These are phyloP conservation scores for Dimargaris cristalligena DNA, from an alignment of 192 early-diverging fungal species.

Conservation along the genomic window DNA sequence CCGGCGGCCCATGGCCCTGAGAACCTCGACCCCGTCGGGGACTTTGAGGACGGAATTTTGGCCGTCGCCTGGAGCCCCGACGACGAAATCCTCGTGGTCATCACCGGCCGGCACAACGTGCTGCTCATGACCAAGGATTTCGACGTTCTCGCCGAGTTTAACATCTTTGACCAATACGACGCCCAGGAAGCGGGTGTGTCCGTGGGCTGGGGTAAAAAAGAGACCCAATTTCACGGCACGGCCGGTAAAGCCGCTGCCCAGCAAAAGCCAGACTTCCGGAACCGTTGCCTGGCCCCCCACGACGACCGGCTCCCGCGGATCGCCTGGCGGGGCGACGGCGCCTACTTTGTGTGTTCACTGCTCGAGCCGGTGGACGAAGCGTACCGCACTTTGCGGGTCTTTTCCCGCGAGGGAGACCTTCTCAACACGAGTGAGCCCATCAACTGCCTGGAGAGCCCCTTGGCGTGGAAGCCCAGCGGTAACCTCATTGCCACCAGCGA, in stretches of 20 bases:
- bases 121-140: constrained; percentile 82
- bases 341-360: constrained; percentile 59
- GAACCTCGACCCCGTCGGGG: constrained; percentile 49
- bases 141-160: constrained; percentile 72
- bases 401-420: constrained; percentile 72
- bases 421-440: constrained; percentile 68
- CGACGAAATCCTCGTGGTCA: constrained; percentile 62
- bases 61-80: constrained; percentile 78
- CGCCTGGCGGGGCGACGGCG: constrained; percentile 84
- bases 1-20: constrained; percentile 17
- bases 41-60: constrained; percentile 53
- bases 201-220: constrained; percentile 94
- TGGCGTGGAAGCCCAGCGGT: constrained; percentile 74
- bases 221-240: constrained; percentile 94
- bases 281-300: constrained; percentile 29
- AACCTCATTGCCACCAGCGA: constrained; percentile 72
- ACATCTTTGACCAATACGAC: constrained; percentile 43
- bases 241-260: constrained; percentile 60
- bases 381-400: constrained; percentile 37
- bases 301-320: constrained; percentile 60
- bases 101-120: constrained; percentile 42
- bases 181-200: constrained; percentile 57
- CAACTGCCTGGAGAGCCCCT: constrained; percentile 50
- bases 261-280: constrained; percentile 22
- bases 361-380: constrained; percentile 32